Evolutionary conservation across 2,329 filamentous ascomycete genomes (phyloP), one percentile per base, ranked within the genome.

Genomic region (Diaporthe sp.): DNA sequence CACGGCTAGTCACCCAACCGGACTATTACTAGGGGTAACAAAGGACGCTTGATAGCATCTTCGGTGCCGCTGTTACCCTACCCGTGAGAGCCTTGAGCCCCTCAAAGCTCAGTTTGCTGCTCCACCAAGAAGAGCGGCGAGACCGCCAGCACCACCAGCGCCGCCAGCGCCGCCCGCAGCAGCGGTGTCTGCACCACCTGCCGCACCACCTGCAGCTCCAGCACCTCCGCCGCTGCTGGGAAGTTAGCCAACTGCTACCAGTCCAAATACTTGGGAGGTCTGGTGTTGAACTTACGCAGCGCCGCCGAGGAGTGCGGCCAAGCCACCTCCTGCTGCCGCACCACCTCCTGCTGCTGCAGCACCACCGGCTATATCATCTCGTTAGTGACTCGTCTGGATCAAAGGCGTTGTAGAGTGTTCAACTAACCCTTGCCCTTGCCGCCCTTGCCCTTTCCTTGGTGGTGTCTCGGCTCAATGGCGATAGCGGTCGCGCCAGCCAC

Each of bases 391-490:
- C 4, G 2, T 15, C 6, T 19, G 10, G 12, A 12, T 8, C 34
- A 53, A n/a, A 39, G 19, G 5, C 8, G 25, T 39, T 12, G 15
- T 42, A 15, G 10, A 2, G 17, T 42, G 7, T 42, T 15, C 34
- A 31, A 42, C 65, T 42, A 28, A 70, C 65, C 65, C 34, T 68
- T 68, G 31, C 65, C 65, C 34, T 68, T 70, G 49, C 61, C 61
- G 42, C 58, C 58, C 22, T n/a, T n/a, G 19, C 65, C 65, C n/a
- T 70, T 70, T 37, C 65, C 65, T 70, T 70, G 65, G 4, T 70
- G 65, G 49, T 70, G 65, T 8, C 65, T 34, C 10, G 65, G 65
- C 65, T 70, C 65, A 70, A 70, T 15, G 17, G 65, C 65, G 15
- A 70, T 39, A 15, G 65, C 65, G 22, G 49, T 55, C 44, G 34